Evolutionary conservation across 768 basidiomycete genomes (phyloP).

Genomic region (Russula brevipes): DNA sequence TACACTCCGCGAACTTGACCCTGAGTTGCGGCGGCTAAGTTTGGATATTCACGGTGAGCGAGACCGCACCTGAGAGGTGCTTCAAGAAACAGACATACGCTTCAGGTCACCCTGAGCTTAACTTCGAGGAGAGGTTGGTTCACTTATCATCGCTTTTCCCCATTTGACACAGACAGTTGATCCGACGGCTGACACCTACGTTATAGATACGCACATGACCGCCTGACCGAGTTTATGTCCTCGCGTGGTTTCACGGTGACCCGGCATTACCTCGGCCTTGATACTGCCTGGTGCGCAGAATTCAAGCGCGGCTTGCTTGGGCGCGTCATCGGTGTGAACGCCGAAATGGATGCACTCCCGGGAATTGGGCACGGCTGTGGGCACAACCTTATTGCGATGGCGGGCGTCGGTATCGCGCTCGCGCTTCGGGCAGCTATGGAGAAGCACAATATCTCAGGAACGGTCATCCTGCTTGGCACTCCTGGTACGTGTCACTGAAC

Average conservation of each 20-base stretch:
- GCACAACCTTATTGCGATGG: conserved; percentile 78
- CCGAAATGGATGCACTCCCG: conserved; percentile 67
- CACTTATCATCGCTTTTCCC: conserved; percentile 9
- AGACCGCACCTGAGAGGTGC: background rate
- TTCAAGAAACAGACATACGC: background rate
- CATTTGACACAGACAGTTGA: background rate
- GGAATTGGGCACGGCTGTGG: conserved; percentile 64
- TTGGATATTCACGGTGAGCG: conserved; percentile 64
- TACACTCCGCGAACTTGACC: conserved; percentile 46
- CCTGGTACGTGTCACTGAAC: conserved; percentile 37
- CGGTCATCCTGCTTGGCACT: conserved; percentile 69
- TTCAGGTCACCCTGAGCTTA: conserved; percentile 60
- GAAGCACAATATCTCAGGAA: conserved; percentile 58
- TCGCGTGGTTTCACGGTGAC: conserved; percentile 67
- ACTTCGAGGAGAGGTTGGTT: conserved; percentile 57
- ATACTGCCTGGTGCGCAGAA: conserved; percentile 76
- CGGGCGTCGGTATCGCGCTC: conserved; percentile 69
- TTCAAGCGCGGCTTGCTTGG: conserved; percentile 55
- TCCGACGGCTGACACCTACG: background rate
- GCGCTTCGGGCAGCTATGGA: conserved; percentile 66
- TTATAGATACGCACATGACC: conserved; percentile 65
- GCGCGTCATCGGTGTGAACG: conserved; percentile 69
- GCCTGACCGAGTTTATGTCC: conserved; percentile 61
- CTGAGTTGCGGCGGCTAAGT: conserved; percentile 58
- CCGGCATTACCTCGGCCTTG: conserved; percentile 59